phyloP scores from a whole-genome alignment of 768 basidiomycete species.

The Suillus weaverae region DNA sequence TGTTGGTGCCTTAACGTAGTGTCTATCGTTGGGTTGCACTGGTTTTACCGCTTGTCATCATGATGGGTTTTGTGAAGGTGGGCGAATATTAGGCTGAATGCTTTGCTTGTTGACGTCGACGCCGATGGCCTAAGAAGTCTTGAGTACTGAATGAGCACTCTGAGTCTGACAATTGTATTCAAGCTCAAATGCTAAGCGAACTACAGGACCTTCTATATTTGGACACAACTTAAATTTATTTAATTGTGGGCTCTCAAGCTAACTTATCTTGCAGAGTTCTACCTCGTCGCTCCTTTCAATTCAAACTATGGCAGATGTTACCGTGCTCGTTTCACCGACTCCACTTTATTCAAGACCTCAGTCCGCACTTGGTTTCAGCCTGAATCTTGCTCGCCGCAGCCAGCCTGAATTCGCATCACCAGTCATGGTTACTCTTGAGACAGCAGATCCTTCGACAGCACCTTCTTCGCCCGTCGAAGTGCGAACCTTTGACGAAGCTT shows the following conservation, averaged over 20 bases:
- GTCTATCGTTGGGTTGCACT: background rate
- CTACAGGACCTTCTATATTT: constrained; percentile 4
- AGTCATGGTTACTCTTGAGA: constrained; percentile 34
- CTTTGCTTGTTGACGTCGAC: background rate
- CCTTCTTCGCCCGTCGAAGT: constrained; percentile 29
- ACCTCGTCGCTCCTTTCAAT: constrained; percentile 1
- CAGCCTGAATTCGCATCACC: constrained; percentile 26
- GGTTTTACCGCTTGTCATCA: background rate
- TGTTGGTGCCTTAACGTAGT: background rate
- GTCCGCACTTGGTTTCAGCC: constrained; percentile 22
- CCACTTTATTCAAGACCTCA: constrained; percentile 23
- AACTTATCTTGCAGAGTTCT: background rate
- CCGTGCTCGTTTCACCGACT: constrained; percentile 34
- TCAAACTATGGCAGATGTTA: constrained; percentile 31
- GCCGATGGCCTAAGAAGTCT: background rate
- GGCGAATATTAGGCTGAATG: background rate
- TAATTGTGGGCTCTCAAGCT: background rate
- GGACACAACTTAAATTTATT: background rate
- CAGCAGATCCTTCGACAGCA: constrained; percentile 23
- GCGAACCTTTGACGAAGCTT: constrained; percentile 14
- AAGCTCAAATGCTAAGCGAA: no score
- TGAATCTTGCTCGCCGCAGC: constrained; percentile 31
- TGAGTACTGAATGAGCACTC: background rate
- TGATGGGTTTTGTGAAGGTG: no score
- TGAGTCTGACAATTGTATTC: no score